Conservation (phyloP, 2,329 filamentous ascomycete genomes). For the Aspergillus caelatus region DNA sequence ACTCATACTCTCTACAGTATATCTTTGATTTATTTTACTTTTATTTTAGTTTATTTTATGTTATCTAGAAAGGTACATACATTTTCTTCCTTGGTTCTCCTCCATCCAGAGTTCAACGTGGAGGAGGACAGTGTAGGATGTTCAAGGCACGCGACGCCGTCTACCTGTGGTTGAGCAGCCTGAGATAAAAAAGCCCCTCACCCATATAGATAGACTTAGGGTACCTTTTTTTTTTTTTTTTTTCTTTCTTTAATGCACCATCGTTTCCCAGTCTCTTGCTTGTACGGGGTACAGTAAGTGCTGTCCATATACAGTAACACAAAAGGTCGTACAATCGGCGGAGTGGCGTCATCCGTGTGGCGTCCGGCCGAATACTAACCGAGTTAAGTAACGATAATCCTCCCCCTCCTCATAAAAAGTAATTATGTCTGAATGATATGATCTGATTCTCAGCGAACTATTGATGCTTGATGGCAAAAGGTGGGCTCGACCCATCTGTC, state of each 20-base stretch:
- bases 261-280: not conserved
- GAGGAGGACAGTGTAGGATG: no score
- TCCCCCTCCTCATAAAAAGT: no score
- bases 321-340: not conserved
- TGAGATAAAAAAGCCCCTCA: no score
- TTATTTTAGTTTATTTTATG: not conserved
- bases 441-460: not conserved
- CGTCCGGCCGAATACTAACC: not conserved
- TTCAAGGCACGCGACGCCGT: no score
- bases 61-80: not conserved
- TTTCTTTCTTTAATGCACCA: no score
- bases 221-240: no score
- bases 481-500: not conserved
- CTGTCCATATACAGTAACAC: not conserved
- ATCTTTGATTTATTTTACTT: not conserved
- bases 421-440: not conserved
- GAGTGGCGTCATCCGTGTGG: conserved; percentile 1
- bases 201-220: no score
- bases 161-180: no score
- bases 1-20: not conserved
- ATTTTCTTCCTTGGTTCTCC: no score
- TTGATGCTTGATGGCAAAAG: no score
- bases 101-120: no score
- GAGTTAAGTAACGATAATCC: not conserved
- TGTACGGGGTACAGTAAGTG: not conserved